These are phyloP conservation scores for Backusella sp. DNA, from an alignment of 192 early-diverging fungal species.

Conservation along the genomic window DNA sequence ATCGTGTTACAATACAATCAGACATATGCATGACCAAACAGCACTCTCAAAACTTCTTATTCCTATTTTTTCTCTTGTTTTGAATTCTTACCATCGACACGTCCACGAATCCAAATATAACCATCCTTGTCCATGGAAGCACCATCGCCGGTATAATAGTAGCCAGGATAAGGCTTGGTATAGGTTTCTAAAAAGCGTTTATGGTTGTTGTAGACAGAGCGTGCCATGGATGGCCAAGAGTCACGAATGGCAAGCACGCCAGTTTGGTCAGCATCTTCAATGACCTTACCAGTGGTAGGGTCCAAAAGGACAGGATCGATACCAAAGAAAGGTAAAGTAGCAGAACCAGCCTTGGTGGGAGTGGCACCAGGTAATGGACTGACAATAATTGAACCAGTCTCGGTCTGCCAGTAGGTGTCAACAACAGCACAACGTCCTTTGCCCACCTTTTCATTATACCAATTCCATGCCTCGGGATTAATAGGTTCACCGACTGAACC, in stretches of 20 bases:
- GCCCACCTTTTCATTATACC: constrained; percentile 93
- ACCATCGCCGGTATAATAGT: constrained; percentile 98
- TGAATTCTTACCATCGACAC: constrained; percentile 49
- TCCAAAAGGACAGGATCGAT: constrained; percentile 85
- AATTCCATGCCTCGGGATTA: constrained; percentile 95
- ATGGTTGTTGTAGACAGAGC: constrained; percentile 90
- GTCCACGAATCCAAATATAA: constrained; percentile 94
- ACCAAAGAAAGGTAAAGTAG: constrained; percentile 97
- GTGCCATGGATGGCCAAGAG: constrained; percentile 89
- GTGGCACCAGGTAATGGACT: constrained; percentile 88
- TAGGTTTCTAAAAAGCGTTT: constrained; percentile 91
- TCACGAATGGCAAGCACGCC: constrained; percentile 88
- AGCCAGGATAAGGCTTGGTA: constrained; percentile 84
- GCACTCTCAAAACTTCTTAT: too few species aligned
- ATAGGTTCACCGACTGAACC: constrained; percentile 97
- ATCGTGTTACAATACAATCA: too few species aligned
- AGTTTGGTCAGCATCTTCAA: constrained; percentile 76
- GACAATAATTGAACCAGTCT: constrained; percentile 94
- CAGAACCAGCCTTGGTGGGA: constrained; percentile 91
- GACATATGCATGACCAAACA: too few species aligned
- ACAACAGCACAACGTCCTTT: constrained; percentile 84
- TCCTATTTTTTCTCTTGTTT: too few species aligned
- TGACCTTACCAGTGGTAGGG: constrained; percentile 76
- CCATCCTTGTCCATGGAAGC: constrained; percentile 88
- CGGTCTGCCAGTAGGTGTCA: constrained; percentile 94